Evolutionary conservation across 768 basidiomycete species (phyloP).

Genomic region (Hemileccinum impolitum): DNA sequence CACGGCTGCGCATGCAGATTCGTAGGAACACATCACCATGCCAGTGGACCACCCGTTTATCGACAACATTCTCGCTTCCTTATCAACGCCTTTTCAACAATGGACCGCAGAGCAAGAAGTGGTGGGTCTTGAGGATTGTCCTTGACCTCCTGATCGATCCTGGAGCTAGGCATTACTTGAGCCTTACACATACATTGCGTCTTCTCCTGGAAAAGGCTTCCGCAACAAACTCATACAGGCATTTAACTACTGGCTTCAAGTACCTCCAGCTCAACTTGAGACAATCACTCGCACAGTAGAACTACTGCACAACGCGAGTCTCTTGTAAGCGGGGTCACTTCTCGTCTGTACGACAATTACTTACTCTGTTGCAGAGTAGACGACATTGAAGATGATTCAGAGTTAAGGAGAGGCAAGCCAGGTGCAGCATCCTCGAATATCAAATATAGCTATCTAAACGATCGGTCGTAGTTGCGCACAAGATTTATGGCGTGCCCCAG

Average conservation of each 20-base stretch:
- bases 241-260: conserved; percentile 90
- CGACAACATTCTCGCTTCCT: conserved; percentile 36
- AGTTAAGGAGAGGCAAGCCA: conserved; percentile 80
- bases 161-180: conserved; percentile 58
- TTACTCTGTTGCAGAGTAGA: conserved; percentile 60
- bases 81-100: conserved; percentile 24
- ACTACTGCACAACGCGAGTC: conserved; percentile 91
- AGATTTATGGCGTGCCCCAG: conserved; percentile 94
- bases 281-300: conserved; percentile 77
- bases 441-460: background rate
- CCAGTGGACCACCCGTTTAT: conserved; percentile 34
- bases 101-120: conserved; percentile 22
- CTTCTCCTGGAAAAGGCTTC: conserved; percentile 89
- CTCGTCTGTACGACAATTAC: background rate
- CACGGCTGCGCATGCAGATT: background rate
- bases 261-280: conserved; percentile 66
- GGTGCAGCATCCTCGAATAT: conserved; percentile 39
- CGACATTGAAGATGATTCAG: conserved; percentile 93
- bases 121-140: conserved; percentile 11
- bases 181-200: conserved; percentile 82
- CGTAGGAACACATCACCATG: conserved; percentile 9
- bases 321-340: conserved; percentile 57
- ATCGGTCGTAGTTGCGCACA: conserved; percentile 73
- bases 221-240: conserved; percentile 83
- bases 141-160: background rate